Evolutionary conservation across 2,329 filamentous ascomycete species (phyloP), one percentile per base, ranked within the genome.

Genomic region (Colletotrichum sp.): DNA sequence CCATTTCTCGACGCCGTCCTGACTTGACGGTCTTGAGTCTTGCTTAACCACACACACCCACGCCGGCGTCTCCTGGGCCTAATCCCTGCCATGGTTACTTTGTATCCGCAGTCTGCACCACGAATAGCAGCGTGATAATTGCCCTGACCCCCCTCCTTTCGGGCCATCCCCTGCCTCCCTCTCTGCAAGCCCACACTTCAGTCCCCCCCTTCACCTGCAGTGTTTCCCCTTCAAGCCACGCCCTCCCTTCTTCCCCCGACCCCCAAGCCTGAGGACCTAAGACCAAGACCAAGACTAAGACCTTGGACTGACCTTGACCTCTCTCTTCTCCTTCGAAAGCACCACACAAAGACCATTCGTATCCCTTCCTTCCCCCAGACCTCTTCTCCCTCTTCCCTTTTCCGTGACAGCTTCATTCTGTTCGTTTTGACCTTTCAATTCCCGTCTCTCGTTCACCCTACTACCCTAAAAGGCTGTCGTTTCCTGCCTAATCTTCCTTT

Each of bases 361-460:
- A 65, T 75, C 71, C 75, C 63, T 76, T 68, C 71, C 68, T 55
- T 68, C 67, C 75, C 44, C 55, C 67, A 60, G 59, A 44, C 16
- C 18, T 36, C 30, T 68, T 65, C 44, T 76, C 39, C 75, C 65
- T 76, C 75, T 76, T 77, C 64, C 44, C 75, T 63, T 72, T 76
- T 76, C 72, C 75, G 75, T 76, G 71, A 76, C 71, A 71, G 72
- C 75, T 72, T 77, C 72, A 65, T 72, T 73, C 55, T 79, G 71
- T 73, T 73, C 73, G 69, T 71, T 70, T 73, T 67, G 66, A 71
- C 75, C 68, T 70, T 85, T 85, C 80, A 78, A 81, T 85, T 85
- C 83, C 79, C 77, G 82, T 82, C 84, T 76, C 82, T 85, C 84
- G 84, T 85, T 85, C 73, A 76, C 60, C 70, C 15, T 21, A 44